phyloP scores from a whole-genome alignment of 2,329 filamentous ascomycete species.

The Colletotrichum coccodes region DNA sequence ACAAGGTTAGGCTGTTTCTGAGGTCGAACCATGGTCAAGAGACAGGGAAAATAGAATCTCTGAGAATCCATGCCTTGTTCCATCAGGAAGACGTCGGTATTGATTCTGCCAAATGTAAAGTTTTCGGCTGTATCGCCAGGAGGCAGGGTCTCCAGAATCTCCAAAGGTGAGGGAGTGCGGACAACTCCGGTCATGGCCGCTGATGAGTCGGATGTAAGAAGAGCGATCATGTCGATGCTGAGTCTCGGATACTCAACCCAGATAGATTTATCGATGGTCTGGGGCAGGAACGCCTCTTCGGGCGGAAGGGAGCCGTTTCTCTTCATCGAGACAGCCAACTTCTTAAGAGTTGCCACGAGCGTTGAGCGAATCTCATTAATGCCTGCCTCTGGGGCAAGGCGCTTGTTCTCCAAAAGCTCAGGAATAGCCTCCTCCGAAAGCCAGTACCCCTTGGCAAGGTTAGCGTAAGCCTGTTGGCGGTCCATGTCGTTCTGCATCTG shows the following conservation, averaged over 20 bases:
- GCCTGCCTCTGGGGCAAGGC: constrained; percentile 54
- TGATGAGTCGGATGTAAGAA: constrained; percentile 72
- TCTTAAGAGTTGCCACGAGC: constrained; percentile 73
- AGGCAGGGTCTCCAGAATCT: constrained; percentile 76
- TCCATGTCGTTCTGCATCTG: constrained; percentile 65
- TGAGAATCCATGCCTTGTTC: constrained; percentile 77
- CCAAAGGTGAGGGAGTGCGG: constrained; percentile 57
- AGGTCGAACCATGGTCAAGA: constrained; percentile 79
- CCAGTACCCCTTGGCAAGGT: constrained; percentile 89
- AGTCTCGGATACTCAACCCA: constrained; percentile 84
- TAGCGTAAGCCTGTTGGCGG: constrained; percentile 82
- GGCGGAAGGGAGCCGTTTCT: constrained; percentile 82
- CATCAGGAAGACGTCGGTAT: constrained; percentile 78
- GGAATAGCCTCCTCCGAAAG: constrained; percentile 68
- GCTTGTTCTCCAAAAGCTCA: constrained; percentile 57
- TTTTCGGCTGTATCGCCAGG: constrained; percentile 77
- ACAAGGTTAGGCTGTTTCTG: constrained; percentile 76
- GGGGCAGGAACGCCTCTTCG: constrained; percentile 75
- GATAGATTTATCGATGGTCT: constrained; percentile 82
- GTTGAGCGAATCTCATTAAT: constrained; percentile 63
- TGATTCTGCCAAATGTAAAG: constrained; percentile 84
- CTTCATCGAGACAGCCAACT: constrained; percentile 84
- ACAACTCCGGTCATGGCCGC: constrained; percentile 60
- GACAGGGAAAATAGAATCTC: constrained; percentile 75
- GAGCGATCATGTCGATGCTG: constrained; percentile 75